These are phyloP conservation scores for Xylaria bambusicola DNA, from an alignment of 495 filamentous ascomycete species.

Conservation along the genomic window DNA sequence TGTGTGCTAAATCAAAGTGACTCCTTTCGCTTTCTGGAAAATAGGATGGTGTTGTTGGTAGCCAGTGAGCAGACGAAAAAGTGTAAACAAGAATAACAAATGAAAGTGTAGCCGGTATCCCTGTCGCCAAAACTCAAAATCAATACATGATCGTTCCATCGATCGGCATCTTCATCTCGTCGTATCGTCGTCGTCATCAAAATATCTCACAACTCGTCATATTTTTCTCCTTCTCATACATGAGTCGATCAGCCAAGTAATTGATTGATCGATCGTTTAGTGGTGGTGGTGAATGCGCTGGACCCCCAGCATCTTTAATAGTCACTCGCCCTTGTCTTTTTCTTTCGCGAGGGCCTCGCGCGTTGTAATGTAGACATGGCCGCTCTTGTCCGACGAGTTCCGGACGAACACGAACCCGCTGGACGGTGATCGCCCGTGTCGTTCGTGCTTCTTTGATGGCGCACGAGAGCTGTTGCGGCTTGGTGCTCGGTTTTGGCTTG, in stretches of 20 bases:
- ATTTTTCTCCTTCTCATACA: background rate
- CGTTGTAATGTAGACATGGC: conserved; percentile 27
- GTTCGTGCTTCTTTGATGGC: conserved; percentile 27
- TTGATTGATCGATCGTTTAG: background rate
- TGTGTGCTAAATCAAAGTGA: background rate
- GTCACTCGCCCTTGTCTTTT: conserved; percentile 16
- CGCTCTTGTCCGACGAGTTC: conserved; percentile 23
- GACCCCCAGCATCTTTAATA: conserved; percentile 10
- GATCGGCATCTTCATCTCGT: conserved; percentile 1
- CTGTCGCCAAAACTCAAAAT: background rate
- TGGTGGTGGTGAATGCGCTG: background rate
- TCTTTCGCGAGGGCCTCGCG: conserved; percentile 26
- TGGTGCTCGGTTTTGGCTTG: conserved; percentile 13
- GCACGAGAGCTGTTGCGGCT: conserved; percentile 31
- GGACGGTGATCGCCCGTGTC: conserved; percentile 27
- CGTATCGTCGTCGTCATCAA: background rate
- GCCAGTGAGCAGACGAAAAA: no score
- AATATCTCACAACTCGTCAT: no score
- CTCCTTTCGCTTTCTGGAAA: background rate
- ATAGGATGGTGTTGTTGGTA: no score
- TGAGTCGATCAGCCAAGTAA: background rate
- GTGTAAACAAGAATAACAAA: conserved; percentile 4
- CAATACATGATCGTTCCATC: conserved; percentile 12
- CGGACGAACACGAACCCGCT: conserved; percentile 31
- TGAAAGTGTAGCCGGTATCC: background rate